Percentiles rank a stretch among this genome's conserved stretches.
These are phyloP conservation scores for Rhododendron griersonianum DNA, from an alignment of 148 eudicot genomes.

Conservation along the genomic window DNA sequence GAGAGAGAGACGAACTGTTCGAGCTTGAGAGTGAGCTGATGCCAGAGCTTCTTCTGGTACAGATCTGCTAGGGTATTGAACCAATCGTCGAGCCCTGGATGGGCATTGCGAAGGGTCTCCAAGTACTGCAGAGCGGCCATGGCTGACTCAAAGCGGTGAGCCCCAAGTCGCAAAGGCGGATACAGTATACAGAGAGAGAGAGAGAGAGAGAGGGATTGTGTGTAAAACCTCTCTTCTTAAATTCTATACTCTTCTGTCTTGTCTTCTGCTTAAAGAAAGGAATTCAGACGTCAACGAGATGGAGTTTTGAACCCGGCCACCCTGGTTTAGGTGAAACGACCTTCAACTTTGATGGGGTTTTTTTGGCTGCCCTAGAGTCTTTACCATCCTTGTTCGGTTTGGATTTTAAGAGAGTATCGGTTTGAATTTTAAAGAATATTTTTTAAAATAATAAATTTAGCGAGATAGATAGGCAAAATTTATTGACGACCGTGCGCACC, in stretches of 20 bases:
- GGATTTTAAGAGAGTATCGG: too few relatives aligned
- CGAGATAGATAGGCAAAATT: too few relatives aligned
- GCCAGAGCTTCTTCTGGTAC: slow-evolving; percentile 91
- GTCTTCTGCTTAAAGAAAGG: neutral
- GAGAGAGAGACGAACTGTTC: slow-evolving; percentile 79
- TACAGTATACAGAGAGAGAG: neutral
- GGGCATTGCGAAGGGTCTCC: slow-evolving; percentile 51
- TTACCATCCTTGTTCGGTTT: too few relatives aligned
- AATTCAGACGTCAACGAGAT: neutral
- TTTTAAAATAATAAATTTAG: too few relatives aligned
- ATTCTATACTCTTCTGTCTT: neutral
- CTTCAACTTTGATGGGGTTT: too few relatives aligned
- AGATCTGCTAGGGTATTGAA: slow-evolving; percentile 72
- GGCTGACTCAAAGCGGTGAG: slow-evolving; percentile 9
- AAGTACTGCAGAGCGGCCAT: slow-evolving; percentile 77
- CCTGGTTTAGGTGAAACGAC: too few relatives aligned
- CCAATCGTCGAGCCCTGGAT: slow-evolving; percentile 83
- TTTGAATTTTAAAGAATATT: too few relatives aligned
- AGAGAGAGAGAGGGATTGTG: neutral
- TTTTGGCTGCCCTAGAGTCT: too few relatives aligned
- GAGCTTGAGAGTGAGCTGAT: slow-evolving; percentile 80
- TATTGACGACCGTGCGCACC: too few relatives aligned
- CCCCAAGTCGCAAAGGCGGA: neutral
- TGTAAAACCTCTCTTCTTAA: neutral
- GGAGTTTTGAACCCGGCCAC: neutral